Evolutionary conservation across 306 rosid genomes (phyloP).

Genomic region (Rosa chinensis): DNA sequence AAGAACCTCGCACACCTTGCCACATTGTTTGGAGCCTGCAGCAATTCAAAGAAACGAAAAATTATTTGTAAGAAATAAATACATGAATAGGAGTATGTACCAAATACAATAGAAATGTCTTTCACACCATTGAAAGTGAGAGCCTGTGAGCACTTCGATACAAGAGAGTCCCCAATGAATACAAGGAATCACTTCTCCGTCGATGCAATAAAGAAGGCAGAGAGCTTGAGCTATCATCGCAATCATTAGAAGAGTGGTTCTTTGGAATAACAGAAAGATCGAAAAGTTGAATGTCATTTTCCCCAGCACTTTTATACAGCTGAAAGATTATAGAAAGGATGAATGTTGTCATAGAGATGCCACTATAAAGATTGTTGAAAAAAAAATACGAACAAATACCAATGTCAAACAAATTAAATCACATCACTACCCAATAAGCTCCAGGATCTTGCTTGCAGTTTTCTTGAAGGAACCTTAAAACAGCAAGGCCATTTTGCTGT

Average conservation of each 20-base stretch:
- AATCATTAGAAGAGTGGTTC: conserved; percentile 51
- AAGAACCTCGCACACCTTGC: conserved; percentile 84
- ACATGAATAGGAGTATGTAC: conserved; percentile 15
- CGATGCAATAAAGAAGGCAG: conserved; percentile 64
- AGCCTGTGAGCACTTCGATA: conserved; percentile 94
- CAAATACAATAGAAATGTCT: conserved; percentile 19
- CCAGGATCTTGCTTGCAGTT: conserved; percentile 99
- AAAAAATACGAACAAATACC: background rate
- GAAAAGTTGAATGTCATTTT: conserved; percentile 92
- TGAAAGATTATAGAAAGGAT: conserved; percentile 39
- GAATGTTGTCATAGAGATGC: conserved; percentile 5
- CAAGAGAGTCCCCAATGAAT: conserved; percentile 84
- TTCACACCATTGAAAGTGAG: conserved; percentile 86
- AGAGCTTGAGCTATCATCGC: conserved; percentile 66
- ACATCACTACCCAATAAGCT: conserved; percentile 81
- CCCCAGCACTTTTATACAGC: conserved; percentile 96
- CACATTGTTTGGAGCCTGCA: conserved; percentile 79
- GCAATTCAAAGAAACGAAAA: conserved; percentile 24
- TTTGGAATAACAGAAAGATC: conserved; percentile 88
- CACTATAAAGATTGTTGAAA: conserved; percentile 18
- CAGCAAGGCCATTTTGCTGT: conserved; percentile 95
- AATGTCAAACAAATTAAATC: conserved; percentile 14
- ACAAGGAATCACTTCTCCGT: conserved; percentile 79
- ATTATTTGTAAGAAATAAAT: conserved; percentile 28
- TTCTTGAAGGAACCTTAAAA: conserved; percentile 94